Percentiles rank a stretch among this genome's conserved stretches.
These are phyloP conservation scores for Oryza glaberrima DNA, from an alignment of 176 grass and related monocot species.

Conservation along the genomic window DNA sequence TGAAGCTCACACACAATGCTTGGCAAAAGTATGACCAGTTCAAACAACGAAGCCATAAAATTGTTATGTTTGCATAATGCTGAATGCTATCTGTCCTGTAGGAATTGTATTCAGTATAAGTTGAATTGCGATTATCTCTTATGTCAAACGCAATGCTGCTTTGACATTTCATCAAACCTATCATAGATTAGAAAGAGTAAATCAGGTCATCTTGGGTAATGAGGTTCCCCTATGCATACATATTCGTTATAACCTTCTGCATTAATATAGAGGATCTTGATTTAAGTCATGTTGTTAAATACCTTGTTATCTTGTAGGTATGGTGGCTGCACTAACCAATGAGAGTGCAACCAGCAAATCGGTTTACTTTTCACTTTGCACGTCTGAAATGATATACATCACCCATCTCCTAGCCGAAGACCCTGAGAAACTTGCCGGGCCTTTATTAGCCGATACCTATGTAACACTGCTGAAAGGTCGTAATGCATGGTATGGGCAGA, in stretches of 20 bases:
- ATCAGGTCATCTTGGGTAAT: neutral
- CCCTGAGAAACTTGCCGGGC: constrained; percentile 92
- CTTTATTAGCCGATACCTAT: constrained; percentile 90
- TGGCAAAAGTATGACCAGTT: neutral
- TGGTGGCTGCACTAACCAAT: constrained; percentile 89
- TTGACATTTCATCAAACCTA: constrained; percentile 11
- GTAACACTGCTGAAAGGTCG: constrained; percentile 94
- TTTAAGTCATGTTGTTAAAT: neutral
- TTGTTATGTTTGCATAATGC: neutral
- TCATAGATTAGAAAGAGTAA: neutral
- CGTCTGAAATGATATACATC: constrained; percentile 99
- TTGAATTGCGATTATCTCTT: neutral
- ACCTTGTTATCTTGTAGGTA: constrained; percentile 55
- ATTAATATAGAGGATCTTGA: neutral
- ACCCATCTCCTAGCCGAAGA: constrained; percentile 81
- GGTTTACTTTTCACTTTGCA: constrained; percentile 94
- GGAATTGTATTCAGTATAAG: neutral
- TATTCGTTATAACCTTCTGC: neutral
- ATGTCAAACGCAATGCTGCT: neutral
- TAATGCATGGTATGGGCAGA: constrained; percentile 91
- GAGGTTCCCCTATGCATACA: neutral
- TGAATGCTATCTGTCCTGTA: neutral
- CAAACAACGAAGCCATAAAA: neutral
- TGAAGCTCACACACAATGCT: neutral
- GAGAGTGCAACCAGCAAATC: constrained; percentile 97